These are phyloP conservation scores for Fusarium mexicanum DNA, from an alignment of 2,329 filamentous ascomycete species.

Conservation along the genomic window DNA sequence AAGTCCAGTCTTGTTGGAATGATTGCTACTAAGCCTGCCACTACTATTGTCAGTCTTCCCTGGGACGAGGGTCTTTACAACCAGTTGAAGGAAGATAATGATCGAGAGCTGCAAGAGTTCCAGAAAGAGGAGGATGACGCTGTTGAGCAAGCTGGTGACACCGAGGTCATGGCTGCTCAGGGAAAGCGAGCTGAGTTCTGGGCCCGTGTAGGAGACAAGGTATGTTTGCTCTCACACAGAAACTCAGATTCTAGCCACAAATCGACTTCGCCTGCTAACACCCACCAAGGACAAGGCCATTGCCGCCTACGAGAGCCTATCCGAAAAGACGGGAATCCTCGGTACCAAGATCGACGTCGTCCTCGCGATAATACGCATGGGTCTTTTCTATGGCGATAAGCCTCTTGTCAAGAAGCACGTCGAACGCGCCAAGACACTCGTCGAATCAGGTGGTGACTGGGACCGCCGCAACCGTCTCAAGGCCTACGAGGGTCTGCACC, in stretches of 20 bases:
- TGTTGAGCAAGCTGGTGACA: constrained; percentile 94
- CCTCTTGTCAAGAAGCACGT: constrained; percentile 92
- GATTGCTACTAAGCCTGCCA: constrained; percentile 75
- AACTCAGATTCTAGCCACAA: background rate
- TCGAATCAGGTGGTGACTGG: constrained; percentile 97
- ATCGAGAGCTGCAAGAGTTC: constrained; percentile 77
- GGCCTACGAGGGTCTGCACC: constrained; percentile 95
- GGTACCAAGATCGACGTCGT: constrained; percentile 98
- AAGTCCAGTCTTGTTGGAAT: constrained; percentile 78
- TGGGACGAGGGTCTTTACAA: constrained; percentile 94
- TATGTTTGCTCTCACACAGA: constrained; percentile 50
- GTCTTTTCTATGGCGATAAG: constrained; percentile 95
- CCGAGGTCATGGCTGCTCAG: constrained; percentile 89
- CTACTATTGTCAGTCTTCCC: constrained; percentile 73
- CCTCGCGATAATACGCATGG: constrained; percentile 94
- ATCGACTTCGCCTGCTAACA: constrained; percentile 25
- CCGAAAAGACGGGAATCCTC: constrained; percentile 96
- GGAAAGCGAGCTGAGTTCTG: constrained; percentile 97
- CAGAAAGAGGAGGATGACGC: constrained; percentile 94
- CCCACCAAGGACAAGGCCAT: constrained; percentile 85
- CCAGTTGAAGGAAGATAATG: constrained; percentile 78
- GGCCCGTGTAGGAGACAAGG: constrained; percentile 96
- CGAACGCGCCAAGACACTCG: constrained; percentile 86
- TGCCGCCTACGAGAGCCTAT: constrained; percentile 88
- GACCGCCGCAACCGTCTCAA: constrained; percentile 97